Evolutionary conservation across 2,329 filamentous ascomycete species (phyloP), one percentile per base, ranked within the genome.

Genomic region (Sarocladiaceae sp.): DNA sequence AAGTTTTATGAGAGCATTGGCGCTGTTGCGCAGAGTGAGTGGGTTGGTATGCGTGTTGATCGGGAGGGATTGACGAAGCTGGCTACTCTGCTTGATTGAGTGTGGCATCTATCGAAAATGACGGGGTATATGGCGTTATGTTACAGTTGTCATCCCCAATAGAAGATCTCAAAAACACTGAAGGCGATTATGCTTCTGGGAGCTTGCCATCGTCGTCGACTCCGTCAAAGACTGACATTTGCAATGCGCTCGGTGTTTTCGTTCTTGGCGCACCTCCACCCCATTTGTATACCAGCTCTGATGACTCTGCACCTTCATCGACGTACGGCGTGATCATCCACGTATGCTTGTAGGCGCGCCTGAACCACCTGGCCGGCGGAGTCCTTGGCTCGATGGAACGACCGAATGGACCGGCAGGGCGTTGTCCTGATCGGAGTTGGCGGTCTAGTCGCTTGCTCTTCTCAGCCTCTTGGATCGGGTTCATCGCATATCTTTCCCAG

Each of bases 1-100:
- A 77, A 84, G 60, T 97, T 97, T 64, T 97, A 97, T 66, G 76
- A 85, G 68, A 78, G 74, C 54, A 79, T 85, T 50, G 88, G 89
- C 1, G 88, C 88, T 1, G 75, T 70, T 59, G 71, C 74, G 58
- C 83, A 86, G 84, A 72, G 75, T 55, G 85, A 87, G 54, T 93
- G 88, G 88, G 79, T 89, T 15, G 82, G 81, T 2, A 84, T 93
- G 81, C 78, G 88, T 29, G 83, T 91, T 1, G 87, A 91, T 54
- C 80, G 84, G 3, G 80, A 87, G 15, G 79, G 70, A 1, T 63
- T 93, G 67, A 70, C 65, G 25, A 84, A 79, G 70, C 65, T 92
- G 61, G 85, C 81, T 10, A 64, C 62, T 15, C 57, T 78, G 58
- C 57, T 65, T 31, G 63, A 69, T 42, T 67, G 59, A 51, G 50